These are phyloP conservation scores for Dissoconium aciculare DNA, from an alignment of 2,329 filamentous ascomycete genomes.

Conservation along the genomic window DNA sequence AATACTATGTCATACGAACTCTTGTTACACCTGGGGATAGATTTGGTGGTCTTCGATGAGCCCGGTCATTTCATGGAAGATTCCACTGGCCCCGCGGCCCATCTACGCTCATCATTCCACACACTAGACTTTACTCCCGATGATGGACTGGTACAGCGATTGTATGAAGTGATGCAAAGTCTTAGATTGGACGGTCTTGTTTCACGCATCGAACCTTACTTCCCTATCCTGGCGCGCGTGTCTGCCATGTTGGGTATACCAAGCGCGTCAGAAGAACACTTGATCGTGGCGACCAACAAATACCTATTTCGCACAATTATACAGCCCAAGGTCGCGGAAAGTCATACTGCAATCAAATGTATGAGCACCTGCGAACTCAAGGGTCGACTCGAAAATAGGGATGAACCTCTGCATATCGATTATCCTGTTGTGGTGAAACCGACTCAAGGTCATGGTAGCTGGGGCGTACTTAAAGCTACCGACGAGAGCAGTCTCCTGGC, in stretches of 20 bases:
- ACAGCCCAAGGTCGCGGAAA: too few species aligned
- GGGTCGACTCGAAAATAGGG: neutral
- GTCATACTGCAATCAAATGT: neutral
- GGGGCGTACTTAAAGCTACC: neutral
- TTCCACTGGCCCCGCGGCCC: neutral
- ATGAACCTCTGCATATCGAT: neutral
- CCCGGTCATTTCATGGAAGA: neutral
- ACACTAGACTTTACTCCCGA: neutral
- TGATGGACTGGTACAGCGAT: neutral
- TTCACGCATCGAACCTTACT: neutral
- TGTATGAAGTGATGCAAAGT: neutral
- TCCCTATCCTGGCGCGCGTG: neutral
- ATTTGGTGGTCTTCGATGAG: neutral
- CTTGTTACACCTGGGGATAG: neutral
- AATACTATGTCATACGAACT: neutral
- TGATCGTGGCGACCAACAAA: neutral
- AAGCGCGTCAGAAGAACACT: neutral
- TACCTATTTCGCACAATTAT: neutral
- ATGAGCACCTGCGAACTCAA: neutral
- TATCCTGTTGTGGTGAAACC: neutral
- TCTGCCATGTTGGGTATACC: neutral
- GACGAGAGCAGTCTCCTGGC: neutral
- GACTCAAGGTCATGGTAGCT: neutral
- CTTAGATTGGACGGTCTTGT: neutral
- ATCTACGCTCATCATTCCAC: neutral